These are phyloP conservation scores for Calonectria pauciramosa DNA, from an alignment of 2,329 filamentous ascomycete species.

Conservation along the genomic window DNA sequence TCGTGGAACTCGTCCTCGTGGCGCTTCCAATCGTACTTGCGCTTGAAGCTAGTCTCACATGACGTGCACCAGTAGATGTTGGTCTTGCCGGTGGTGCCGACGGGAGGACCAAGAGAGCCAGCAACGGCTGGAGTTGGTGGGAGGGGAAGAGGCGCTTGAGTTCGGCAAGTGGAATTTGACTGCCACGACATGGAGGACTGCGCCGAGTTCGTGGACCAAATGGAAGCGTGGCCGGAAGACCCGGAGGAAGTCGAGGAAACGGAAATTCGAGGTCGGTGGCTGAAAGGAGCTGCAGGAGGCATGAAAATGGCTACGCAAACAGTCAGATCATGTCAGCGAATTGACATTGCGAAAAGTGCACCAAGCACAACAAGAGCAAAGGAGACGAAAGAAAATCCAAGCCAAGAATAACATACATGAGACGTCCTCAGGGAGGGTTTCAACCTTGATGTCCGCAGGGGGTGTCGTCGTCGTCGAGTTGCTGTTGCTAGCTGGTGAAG, in stretches of 20 bases:
- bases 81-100: slow-evolving; percentile 50
- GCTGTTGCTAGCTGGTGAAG: slow-evolving; percentile 33
- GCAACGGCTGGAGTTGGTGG: slow-evolving; percentile 51
- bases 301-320: slow-evolving; percentile 50
- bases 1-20: slow-evolving; percentile 80
- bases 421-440: slow-evolving; percentile 47
- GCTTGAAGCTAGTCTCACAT: slow-evolving; percentile 75
- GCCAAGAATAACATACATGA: slow-evolving; percentile 39
- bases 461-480: slow-evolving; percentile 42
- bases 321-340: slow-evolving; percentile 35
- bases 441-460: slow-evolving; percentile 47
- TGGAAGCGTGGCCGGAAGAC: slow-evolving; percentile 63
- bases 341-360: background rate
- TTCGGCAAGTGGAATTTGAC: slow-evolving; percentile 49
- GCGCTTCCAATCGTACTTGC: slow-evolving; percentile 78
- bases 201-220: slow-evolving; percentile 59
- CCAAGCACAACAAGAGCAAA: background rate
- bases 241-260: slow-evolving; percentile 65
- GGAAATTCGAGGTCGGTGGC: slow-evolving; percentile 60
- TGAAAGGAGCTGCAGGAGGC: slow-evolving; percentile 53
- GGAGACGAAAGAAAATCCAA: background rate
- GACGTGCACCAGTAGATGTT: slow-evolving; percentile 71
- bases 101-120: slow-evolving; percentile 48
- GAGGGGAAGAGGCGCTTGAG: slow-evolving; percentile 54
- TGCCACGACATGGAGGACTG: slow-evolving; percentile 58